Percentiles rank a stretch among this genome's conserved stretches.
Conservation (phyloP, 1,284 basidiomycete species). For the Apiotrichum siamense region DNA sequence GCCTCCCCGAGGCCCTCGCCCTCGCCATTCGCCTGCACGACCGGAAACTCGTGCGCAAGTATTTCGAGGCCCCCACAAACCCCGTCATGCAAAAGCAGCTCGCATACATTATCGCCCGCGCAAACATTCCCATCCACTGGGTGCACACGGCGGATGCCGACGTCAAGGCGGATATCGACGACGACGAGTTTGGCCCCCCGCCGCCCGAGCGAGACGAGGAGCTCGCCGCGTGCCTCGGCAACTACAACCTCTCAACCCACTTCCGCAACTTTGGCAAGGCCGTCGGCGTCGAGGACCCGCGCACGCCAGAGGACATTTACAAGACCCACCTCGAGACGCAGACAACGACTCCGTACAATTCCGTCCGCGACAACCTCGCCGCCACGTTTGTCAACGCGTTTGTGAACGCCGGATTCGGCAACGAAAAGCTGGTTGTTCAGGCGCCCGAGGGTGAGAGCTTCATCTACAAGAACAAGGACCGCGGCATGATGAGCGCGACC, state of each 20-base stretch:
- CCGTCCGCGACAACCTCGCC: conserved; percentile 88
- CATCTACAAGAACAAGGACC: conserved; percentile 99
- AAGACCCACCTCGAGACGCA: conserved; percentile 90
- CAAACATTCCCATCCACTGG: conserved; percentile 89
- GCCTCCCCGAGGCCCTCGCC: conserved; percentile 85
- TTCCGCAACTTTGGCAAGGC: conserved; percentile 95
- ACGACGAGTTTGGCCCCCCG: conserved; percentile 33
- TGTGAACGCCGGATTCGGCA: conserved; percentile 97
- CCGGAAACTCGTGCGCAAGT: conserved; percentile 65
- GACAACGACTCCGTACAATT: conserved; percentile 74
- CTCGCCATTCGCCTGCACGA: conserved; percentile 84
- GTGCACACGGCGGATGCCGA: conserved; percentile 54
- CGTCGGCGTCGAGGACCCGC: conserved; percentile 81
- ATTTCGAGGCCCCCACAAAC: conserved; percentile 82
- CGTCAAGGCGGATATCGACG: conserved; percentile 55
- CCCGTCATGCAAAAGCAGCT: conserved; percentile 93
- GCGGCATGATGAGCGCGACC: conserved; percentile 94
- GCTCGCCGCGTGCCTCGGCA: conserved; percentile 75
- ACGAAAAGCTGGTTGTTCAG: conserved; percentile 96
- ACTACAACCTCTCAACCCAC: conserved; percentile 70
- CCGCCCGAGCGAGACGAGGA: conserved; percentile 70
- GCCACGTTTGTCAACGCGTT: conserved; percentile 99
- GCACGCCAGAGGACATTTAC: conserved; percentile 94
- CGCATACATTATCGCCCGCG: conserved; percentile 85
- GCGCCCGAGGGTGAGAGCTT: conserved; percentile 95